These are phyloP conservation scores for Leccinum pachyderme DNA, from an alignment of 1,284 basidiomycete genomes.

Conservation along the genomic window DNA sequence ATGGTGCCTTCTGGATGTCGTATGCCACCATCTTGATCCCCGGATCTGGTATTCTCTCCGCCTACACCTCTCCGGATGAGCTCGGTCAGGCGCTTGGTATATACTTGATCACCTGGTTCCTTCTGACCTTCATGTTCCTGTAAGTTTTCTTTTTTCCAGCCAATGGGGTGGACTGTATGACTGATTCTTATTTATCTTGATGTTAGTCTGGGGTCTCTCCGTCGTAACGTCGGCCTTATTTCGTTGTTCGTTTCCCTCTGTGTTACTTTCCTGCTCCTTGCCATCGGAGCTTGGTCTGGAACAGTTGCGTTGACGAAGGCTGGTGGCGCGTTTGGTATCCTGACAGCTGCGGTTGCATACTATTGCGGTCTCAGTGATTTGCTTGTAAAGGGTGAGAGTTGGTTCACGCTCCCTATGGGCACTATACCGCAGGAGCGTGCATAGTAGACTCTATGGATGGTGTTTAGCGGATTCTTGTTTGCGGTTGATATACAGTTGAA, in stretches of 20 bases:
- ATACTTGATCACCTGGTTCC: slow-evolving; percentile 68
- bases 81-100: slow-evolving; percentile 61
- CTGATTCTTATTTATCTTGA: not conserved
- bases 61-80: slow-evolving; percentile 46
- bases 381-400: slow-evolving; percentile 49
- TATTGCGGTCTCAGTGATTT: slow-evolving; percentile 66
- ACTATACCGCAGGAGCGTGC: slow-evolving; percentile 19
- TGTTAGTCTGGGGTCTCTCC: slow-evolving; percentile 50
- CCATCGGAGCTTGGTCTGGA: slow-evolving; percentile 41
- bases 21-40: slow-evolving; percentile 69
- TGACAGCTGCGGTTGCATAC: slow-evolving; percentile 68
- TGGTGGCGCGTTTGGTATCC: slow-evolving; percentile 72
- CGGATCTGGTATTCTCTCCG: slow-evolving; percentile 52
- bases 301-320: slow-evolving; percentile 36
- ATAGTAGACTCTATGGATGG: slow-evolving; percentile 1
- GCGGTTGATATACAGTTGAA: not conserved
- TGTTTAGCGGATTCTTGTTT: slow-evolving; percentile 6
- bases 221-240: slow-evolving; percentile 65
- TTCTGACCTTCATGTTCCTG: slow-evolving; percentile 57
- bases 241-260: slow-evolving; percentile 74
- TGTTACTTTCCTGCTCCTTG: slow-evolving; percentile 60
- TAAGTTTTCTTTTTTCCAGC: slow-evolving; percentile 29
- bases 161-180: too few species aligned
- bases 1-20: slow-evolving; percentile 85
- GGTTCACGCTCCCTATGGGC: slow-evolving; percentile 54